Evolutionary conservation across 2,329 filamentous ascomycete genomes (phyloP), one percentile per base, ranked within the genome.

Genomic region (Anthostomella pinea): DNA sequence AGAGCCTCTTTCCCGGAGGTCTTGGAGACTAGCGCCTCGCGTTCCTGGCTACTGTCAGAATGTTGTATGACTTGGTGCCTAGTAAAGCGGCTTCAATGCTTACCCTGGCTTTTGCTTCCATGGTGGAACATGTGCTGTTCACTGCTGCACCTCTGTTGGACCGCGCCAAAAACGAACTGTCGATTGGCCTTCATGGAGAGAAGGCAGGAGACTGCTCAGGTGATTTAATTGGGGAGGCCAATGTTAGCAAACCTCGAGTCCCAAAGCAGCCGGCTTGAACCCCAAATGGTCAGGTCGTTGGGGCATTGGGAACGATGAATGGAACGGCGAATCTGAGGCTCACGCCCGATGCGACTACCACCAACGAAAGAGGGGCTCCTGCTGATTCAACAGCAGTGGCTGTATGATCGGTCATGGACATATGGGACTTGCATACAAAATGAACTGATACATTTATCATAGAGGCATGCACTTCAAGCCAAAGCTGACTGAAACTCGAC

Each of bases 1-100:
- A 96, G 72, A 27, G 87, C 88, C 50, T 81, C 79, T 48, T 77
- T 73, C 30, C 71, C 75, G 57, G 41, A 68, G 61, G 51, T 83
- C 65, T 52, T 65, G 65, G 41, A 50, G 36, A 42, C 42, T 28
- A 57, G 38, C 18, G 62, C 65, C 60, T 80, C 77, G 45, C 68
- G 69, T 62, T 68, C 70, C 77, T 81, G 58, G 11, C 41, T 19
- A 27, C 8, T 7, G 28, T 47, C 26, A 46, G 30, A 30, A 15
- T 29, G 25, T 35, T 17, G 8, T 20, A 28, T 30, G 14, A 8
- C 15, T 27, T 8, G 11, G 11, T 18, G 18, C 10, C 8, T 4
- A 3, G 11, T n/a, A n/a, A n/a, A n/a, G n/a, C n/a, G n/a, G n/a
- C n/a, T n/a, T n/a, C n/a, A n/a, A n/a, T n/a, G 30, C 23, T 51